Base-by-base conservation (phyloP, 1,284 basidiomycete species). In the Rhodotorula sp. region DNA sequence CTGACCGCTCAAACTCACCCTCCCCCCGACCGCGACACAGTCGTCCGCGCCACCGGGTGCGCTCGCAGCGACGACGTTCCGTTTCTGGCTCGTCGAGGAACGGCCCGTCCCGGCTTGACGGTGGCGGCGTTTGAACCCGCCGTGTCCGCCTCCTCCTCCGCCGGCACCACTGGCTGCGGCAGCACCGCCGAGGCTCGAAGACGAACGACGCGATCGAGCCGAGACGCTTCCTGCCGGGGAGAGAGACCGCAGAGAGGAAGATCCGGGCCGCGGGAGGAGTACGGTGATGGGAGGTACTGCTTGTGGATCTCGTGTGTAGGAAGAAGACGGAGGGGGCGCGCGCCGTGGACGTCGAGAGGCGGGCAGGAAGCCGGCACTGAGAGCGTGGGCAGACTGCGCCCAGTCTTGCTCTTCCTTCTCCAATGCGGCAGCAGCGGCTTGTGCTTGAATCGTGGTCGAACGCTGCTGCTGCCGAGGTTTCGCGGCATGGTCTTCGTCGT, bases 81-180 rank as follows among this genome's bases (percentile, higher is more conserved):
- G 62, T 29, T 63, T 63, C 67, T 68, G 62, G 39, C 61, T 68
- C 39, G 31, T 12, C 14, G 20, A 29, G 34, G n/a, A 48, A 29
- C 23, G 39, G 21, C 29, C 59, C 31, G 21, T 26, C 39, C 62
- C 67, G n/a, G 67, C 47, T 5, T 57, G 62, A 10, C 67, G 67
- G 20, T 68, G 67, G 2, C 67, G 67, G 5, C 67, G 56, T 49
- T 68, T 68, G n/a, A 52, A 56, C 16, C 65, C 46, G 16, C 43
- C 23, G 12, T 14, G 23, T 18, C 26, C n/a, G 3, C 26, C 26
- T 12, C 26, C 34, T 34, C 6, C 29, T 29, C 29, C 29, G 29
- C 29, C 29, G 3, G 29, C 29, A 29, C 29, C 54, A n/a, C 23
- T n/a, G 51, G 51, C 51, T 14, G 51, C 51, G 21, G 51, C 51